Base-by-base conservation (phyloP, 257 asterid genomes). In the Przewalskia tangutica region DNA sequence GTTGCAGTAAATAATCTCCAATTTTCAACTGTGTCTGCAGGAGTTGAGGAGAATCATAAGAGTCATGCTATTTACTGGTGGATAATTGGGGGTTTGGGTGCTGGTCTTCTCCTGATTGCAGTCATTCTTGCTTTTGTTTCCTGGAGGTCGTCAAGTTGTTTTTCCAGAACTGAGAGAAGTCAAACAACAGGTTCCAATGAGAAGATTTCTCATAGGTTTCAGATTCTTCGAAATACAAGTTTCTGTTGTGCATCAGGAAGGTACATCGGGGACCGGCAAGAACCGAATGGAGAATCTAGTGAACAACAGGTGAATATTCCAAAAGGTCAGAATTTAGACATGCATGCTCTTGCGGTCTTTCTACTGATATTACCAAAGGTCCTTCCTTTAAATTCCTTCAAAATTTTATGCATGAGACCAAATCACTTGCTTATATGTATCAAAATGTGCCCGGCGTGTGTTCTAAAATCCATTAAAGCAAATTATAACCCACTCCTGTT, bases 181-280 rank as follows among this genome's bases (percentile, higher is more conserved):
- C 91, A 84, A 55, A 55, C 84, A 18, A 89, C 90, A 83, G 92
- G 90, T 59, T 85, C 93, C 2, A 89, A 87, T 79, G 91, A 86
- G 66, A 91, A 90, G 60, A 77, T 56, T 75, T 85, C 93, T 83
- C 98, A 91, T 62, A 91, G 90, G 77, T 94, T 96, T 81, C 98
- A 91, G 32, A 88, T 94, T 85, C 94, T 96, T 40, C 90, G 93
- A 55, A 93, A 90, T 84, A 83, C 93, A 23, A 96, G 98, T 86
- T 96, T 91, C 86, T 93, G 93, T 79, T 94, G 97, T 84, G 92
- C 93, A 85, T 91, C 98, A 3, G 89, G 95, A 65, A 89, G 97
- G 86, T 88, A 86, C 83, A 82, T 86, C 34, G 88, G 86, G 79
- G 94, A 91, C 75, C 66, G 75, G 85, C 86, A 81, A 78, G 89